A percentile compares a stretch with the other conserved stretches of the same genome.
These are phyloP conservation scores for Passalora sequoiae DNA, from an alignment of 2,329 filamentous ascomycete species.

Conservation along the genomic window DNA sequence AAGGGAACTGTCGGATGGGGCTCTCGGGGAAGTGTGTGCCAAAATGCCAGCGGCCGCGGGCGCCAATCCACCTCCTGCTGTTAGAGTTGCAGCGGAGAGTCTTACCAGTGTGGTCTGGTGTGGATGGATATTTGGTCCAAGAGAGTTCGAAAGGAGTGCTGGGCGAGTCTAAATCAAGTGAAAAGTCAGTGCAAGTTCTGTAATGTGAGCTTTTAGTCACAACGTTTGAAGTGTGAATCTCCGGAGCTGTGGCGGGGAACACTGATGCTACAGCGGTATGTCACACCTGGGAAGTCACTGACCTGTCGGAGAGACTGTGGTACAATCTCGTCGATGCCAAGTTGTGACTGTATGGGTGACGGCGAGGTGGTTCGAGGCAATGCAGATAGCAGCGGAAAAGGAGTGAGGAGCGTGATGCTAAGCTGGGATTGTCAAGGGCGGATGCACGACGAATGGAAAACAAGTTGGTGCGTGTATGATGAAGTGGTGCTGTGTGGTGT, in stretches of 20 bases:
- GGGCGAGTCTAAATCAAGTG: slow-evolving; percentile 10
- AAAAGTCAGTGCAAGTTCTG: slow-evolving; percentile 11
- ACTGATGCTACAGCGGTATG: too few species aligned
- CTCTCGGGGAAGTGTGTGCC: slow-evolving; percentile 5
- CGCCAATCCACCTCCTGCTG: slow-evolving; percentile 9
- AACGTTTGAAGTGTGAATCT: not conserved
- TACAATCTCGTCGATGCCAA: slow-evolving; percentile 57
- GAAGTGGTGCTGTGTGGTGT: slow-evolving; percentile 28
- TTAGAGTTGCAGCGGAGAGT: slow-evolving; percentile 12
- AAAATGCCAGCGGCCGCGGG: not conserved
- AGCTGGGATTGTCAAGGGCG: slow-evolving; percentile 31
- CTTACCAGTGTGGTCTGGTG: slow-evolving; percentile 24
- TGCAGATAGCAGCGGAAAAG: slow-evolving; percentile 27
- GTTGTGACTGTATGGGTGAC: slow-evolving; percentile 19
- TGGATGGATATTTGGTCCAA: slow-evolving; percentile 27
- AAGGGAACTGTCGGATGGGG: slow-evolving; percentile 11
- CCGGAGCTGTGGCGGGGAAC: too few species aligned
- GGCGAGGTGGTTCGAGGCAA: slow-evolving; percentile 17
- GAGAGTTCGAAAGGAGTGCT: slow-evolving; percentile 11
- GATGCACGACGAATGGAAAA: slow-evolving; percentile 36
- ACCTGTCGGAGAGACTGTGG: slow-evolving; percentile 99
- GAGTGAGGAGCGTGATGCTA: slow-evolving; percentile 35
- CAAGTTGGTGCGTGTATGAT: slow-evolving; percentile 24
- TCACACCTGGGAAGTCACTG: too few species aligned
- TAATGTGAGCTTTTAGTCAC: slow-evolving; percentile 4